Percentiles rank a stretch among this genome's conserved stretches.
Conservation (phyloP, 768 basidiomycete species). For the Amanita fuliginea region DNA sequence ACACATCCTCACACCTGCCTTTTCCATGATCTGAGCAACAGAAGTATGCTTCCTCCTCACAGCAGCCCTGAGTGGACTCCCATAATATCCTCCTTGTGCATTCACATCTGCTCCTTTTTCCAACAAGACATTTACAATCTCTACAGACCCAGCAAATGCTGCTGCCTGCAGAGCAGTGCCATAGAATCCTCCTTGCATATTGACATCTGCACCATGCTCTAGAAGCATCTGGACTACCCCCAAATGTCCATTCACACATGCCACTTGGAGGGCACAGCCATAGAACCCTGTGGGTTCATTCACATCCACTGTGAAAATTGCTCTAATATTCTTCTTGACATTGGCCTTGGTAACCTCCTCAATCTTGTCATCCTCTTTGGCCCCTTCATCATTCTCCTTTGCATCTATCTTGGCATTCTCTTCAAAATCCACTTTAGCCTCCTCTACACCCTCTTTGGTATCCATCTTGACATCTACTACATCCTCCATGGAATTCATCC, state of each 20-base stretch:
- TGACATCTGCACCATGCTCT: conserved; percentile 1
- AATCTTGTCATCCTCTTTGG: no score
- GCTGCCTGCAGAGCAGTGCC: background rate
- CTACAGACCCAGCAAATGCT: background rate
- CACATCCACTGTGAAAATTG: background rate
- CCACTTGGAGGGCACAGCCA: background rate
- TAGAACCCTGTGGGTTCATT: background rate
- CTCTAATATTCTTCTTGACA: background rate
- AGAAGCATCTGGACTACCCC: background rate
- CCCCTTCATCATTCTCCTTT: no score
- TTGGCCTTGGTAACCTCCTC: background rate
- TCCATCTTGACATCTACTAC: no score
- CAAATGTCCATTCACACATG: background rate
- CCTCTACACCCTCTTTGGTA: no score
- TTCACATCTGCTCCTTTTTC: background rate
- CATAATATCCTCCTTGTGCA: conserved; percentile 2
- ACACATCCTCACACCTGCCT: background rate
- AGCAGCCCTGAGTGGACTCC: background rate
- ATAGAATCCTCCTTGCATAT: background rate
- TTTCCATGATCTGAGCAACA: background rate
- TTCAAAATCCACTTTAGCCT: no score
- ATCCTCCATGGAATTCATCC: no score
- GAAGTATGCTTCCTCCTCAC: background rate
- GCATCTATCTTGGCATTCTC: no score
- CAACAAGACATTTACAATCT: background rate